These are phyloP conservation scores for Penicillium oxalicum DNA, from an alignment of 2,329 filamentous ascomycete genomes.

Conservation along the genomic window DNA sequence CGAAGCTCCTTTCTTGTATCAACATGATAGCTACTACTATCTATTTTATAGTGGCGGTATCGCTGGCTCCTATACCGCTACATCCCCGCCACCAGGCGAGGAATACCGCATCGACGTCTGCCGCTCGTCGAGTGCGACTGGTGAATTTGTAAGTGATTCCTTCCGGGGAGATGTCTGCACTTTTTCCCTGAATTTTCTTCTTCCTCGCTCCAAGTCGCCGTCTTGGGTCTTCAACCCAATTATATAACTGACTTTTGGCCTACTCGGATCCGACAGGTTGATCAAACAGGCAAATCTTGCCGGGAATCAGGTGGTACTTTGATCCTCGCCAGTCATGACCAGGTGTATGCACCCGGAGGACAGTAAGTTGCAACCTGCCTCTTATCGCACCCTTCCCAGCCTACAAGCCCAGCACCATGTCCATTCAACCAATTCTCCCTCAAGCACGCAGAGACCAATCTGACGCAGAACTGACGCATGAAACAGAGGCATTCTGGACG, in stretches of 20 bases:
- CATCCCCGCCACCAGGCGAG: conserved; percentile 47
- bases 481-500: conserved; percentile 27
- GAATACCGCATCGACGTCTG: conserved; percentile 64
- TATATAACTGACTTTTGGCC: neutral
- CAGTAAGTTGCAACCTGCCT: conserved; percentile 45
- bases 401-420: no score
- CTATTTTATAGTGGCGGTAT: conserved; percentile 55
- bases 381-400: no score
- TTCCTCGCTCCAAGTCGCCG: no score
- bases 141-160: conserved; percentile 45
- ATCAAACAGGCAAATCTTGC: conserved; percentile 51
- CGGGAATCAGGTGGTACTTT: conserved; percentile 54
- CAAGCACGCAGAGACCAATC: neutral
- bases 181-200: no score
- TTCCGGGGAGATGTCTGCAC: neutral
- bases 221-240: neutral
- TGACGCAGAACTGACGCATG: conserved; percentile 3
- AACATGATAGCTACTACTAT: conserved; percentile 55
- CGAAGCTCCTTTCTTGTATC: conserved; percentile 54
- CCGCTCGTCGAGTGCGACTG: conserved; percentile 47
- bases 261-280: conserved; percentile 32
- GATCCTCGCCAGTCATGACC: conserved; percentile 55
- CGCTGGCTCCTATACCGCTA: conserved; percentile 53
- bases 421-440: neutral
- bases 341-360: conserved; percentile 60